Base-by-base conservation (phyloP, 352 stramenopile species). In the Halophytophthora batemanensis region DNA sequence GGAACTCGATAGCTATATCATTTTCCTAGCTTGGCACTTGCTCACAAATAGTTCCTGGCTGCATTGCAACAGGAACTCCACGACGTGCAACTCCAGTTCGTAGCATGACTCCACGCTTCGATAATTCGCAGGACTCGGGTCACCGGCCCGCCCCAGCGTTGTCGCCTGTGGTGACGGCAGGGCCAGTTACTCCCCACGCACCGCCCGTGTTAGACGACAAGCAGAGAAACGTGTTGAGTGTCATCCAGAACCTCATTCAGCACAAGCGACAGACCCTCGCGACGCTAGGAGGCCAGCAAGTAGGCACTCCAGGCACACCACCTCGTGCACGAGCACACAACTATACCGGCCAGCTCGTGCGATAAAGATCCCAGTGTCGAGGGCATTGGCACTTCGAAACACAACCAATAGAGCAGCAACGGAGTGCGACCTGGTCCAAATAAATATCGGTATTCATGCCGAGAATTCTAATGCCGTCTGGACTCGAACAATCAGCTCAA, bases 221-320 rank as follows among this genome's bases (percentile, higher is more conserved):
- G 53, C 76, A 90, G 53, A 67, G 65, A 28, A 86, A 82, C 25
- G 72, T 87, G 49, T 66, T 87, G 39, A 82, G 53, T 45, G 76
- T 86, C 28, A 86, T 90, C 61, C 77, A 90, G 42, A 90, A 74
- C 48, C 72, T 90, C 50, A 90, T 90, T 40, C 69, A 87, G 40
- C 79, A 87, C 67, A 90, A 90, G 60, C 74, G 79, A 53, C 74
- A 87, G 33, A 86, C 74, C 0, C 54, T 90, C 28, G 70, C 71
- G 45, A 79, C 71, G 0, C 66, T 90, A 14, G 61, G 69, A 31
- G 51, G 48, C 4, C 68, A 71, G 44, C 52, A 60, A 14, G 34
- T 41, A 43, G 45, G 37, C 12, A 13, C 40, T 29, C 12, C 52
- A 17, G 45, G 34, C 33, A 50, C 46, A 1, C 23, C 59, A 28